These are phyloP conservation scores for Boletus subluridellus DNA, from an alignment of 1,284 basidiomycete species.

Conservation along the genomic window DNA sequence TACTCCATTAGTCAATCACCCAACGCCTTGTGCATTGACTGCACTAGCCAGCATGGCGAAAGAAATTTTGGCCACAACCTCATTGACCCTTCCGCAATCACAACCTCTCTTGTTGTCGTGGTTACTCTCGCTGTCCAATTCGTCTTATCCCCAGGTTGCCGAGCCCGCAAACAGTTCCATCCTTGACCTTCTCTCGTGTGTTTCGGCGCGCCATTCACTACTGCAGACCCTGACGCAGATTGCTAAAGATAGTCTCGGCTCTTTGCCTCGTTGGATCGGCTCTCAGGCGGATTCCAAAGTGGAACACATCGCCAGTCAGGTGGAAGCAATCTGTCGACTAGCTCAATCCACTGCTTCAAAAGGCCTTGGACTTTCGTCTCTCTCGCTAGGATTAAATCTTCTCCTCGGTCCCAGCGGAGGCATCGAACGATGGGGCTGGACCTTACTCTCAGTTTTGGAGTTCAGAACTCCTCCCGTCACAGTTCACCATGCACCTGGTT, in stretches of 20 bases:
- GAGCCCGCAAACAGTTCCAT: slow-evolving; percentile 46
- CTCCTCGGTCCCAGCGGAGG: slow-evolving; percentile 79
- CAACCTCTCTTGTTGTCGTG: slow-evolving; percentile 66
- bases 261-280: slow-evolving; percentile 70
- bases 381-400: slow-evolving; percentile 56
- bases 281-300: slow-evolving; percentile 70
- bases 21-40: slow-evolving; percentile 57
- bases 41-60: slow-evolving; percentile 57
- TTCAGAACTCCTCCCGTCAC: slow-evolving; percentile 57
- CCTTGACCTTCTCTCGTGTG: slow-evolving; percentile 42
- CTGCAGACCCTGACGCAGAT: slow-evolving; percentile 54
- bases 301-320: slow-evolving; percentile 59
- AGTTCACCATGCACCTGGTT: slow-evolving; percentile 44
- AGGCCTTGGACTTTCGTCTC: slow-evolving; percentile 34
- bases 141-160: slow-evolving; percentile 25
- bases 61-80: slow-evolving; percentile 50
- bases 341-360: slow-evolving; percentile 27
- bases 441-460: slow-evolving; percentile 71
- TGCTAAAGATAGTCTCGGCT: slow-evolving; percentile 61
- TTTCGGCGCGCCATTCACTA: slow-evolving; percentile 45
- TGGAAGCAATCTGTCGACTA: slow-evolving; percentile 67
- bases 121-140: slow-evolving; percentile 47
- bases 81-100: slow-evolving; percentile 60
- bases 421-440: slow-evolving; percentile 88
- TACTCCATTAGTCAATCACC: slow-evolving; percentile 60